Conservation (phyloP, 495 filamentous ascomycete genomes). For the Lentithecium fluviatile region DNA sequence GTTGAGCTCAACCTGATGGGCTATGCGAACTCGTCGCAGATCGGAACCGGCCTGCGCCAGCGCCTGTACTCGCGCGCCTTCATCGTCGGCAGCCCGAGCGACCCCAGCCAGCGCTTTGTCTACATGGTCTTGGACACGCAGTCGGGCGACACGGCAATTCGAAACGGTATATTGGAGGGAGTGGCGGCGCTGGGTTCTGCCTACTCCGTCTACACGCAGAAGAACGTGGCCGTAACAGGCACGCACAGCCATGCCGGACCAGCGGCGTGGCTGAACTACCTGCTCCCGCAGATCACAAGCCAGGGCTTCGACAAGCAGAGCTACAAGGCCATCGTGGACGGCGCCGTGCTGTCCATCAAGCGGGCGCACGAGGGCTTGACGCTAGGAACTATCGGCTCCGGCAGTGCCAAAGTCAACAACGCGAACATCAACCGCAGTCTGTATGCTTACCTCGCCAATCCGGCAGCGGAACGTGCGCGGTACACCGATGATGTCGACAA, state of each 20-base stretch:
- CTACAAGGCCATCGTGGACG: constrained; percentile 87
- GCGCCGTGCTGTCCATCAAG: constrained; percentile 75
- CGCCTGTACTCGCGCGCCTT: constrained; percentile 88
- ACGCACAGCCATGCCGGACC: constrained; percentile 94
- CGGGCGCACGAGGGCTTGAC: constrained; percentile 75
- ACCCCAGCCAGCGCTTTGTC: constrained; percentile 70
- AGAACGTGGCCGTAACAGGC: constrained; percentile 87
- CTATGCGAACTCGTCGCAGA: constrained; percentile 83
- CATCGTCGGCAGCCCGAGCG: constrained; percentile 70
- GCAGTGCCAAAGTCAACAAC: constrained; percentile 69
- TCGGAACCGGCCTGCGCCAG: constrained; percentile 85
- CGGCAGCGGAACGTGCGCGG: constrained; percentile 67
- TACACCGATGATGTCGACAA: constrained; percentile 85
- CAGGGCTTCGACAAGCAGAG: constrained; percentile 86
- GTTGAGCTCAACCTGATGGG: constrained; percentile 91
- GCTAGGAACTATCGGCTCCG: constrained; percentile 69
- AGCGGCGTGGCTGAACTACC: constrained; percentile 93
- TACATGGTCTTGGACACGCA: constrained; percentile 88
- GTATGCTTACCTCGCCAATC: constrained; percentile 89
- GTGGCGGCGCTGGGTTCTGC: constrained; percentile 64
- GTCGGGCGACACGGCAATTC: constrained; percentile 85
- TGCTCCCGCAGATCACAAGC: constrained; percentile 90
- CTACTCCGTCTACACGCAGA: constrained; percentile 72
- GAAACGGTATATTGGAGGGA: constrained; percentile 78
- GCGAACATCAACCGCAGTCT: constrained; percentile 90